Conservation (phyloP, 176 grass and related monocot genomes). For the Ampelocalamus luodianensis region DNA sequence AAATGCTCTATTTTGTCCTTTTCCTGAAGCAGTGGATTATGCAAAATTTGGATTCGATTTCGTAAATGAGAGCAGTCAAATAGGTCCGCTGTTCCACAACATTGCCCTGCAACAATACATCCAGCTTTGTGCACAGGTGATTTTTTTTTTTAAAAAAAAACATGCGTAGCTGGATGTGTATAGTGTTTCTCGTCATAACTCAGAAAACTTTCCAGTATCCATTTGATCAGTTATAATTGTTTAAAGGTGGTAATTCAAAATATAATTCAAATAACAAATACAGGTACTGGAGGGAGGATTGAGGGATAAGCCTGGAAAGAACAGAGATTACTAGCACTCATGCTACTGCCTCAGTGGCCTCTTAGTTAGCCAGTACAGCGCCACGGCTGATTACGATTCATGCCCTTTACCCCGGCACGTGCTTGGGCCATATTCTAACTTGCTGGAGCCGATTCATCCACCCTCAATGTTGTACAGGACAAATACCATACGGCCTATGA, state of each 20-base stretch:
- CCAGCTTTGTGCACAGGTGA: constrained; percentile 87
- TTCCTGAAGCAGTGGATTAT: constrained; percentile 59
- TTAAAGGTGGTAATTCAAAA: background rate
- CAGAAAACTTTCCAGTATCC: background rate
- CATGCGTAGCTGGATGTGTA: constrained; percentile 2
- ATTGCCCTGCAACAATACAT: constrained; percentile 94
- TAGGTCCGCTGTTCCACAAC: constrained; percentile 76
- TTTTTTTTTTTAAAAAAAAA: too few species aligned
- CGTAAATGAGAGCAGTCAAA: constrained; percentile 56
- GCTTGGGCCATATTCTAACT: constrained; percentile 88
- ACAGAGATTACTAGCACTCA: constrained; percentile 81
- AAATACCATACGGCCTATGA: constrained; percentile 67
- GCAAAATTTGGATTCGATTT: constrained; percentile 72
- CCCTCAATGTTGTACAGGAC: constrained; percentile 76
- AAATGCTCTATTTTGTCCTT: constrained; percentile 23
- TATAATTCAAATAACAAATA: background rate
- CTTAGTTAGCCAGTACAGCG: constrained; percentile 74
- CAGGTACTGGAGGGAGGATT: constrained; percentile 90
- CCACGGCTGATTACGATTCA: constrained; percentile 45
- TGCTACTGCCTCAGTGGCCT: constrained; percentile 96
- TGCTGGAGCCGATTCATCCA: constrained; percentile 77
- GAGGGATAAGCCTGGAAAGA: constrained; percentile 94
- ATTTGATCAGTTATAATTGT: background rate
- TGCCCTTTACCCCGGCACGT: constrained; percentile 63
- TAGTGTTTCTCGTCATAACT: background rate